Evolutionary conservation across 2,329 filamentous ascomycete species (phyloP).

Genomic region (Cercospora beticola): DNA sequence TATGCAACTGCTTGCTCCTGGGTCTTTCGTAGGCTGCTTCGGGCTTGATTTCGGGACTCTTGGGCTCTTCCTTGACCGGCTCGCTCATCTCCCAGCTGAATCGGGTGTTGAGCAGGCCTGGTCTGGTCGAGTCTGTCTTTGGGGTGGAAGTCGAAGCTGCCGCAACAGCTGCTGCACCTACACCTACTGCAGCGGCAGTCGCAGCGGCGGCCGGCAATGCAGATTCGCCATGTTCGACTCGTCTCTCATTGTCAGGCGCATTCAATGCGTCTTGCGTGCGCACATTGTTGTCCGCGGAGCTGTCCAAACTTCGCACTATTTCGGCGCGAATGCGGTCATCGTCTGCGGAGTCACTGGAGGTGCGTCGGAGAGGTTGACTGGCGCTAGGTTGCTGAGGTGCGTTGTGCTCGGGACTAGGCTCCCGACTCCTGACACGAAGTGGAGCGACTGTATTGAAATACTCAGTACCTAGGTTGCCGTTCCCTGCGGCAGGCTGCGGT

Average conservation of each 20-base stretch:
- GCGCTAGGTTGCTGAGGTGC: conserved; percentile 3
- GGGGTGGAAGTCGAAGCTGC: conserved; percentile 1
- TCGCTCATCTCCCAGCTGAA: conserved; percentile 42
- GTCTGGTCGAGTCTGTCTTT: conserved; percentile 6
- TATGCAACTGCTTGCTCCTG: conserved; percentile 41
- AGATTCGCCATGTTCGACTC: conserved; percentile 26
- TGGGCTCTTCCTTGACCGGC: conserved; percentile 18
- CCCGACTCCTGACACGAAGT: conserved; percentile 22
- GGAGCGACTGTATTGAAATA: conserved; percentile 29
- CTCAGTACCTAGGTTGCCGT: conserved; percentile 6
- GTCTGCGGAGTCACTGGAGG: conserved; percentile 30
- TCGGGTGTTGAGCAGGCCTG: conserved; percentile 35
- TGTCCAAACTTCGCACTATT: conserved; percentile 65
- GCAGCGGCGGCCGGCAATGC: conserved; percentile 32
- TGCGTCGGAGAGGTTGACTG: conserved; percentile 17
- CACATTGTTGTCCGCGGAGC: conserved; percentile 24
- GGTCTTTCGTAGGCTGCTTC: conserved; percentile 36
- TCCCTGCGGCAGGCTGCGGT: conserved; percentile 33
- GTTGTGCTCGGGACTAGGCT: conserved; percentile 32
- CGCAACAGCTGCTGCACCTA: conserved; percentile 2
- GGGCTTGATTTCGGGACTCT: conserved; percentile 32
- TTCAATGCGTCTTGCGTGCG: conserved; percentile 34
- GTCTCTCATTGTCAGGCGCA: conserved; percentile 28
- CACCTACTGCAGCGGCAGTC: conserved; percentile 11
- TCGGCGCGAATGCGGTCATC: conserved; percentile 71